These are phyloP conservation scores for Myxozyma melibiosi DNA, from an alignment of 805 yeast genomes.

Conservation along the genomic window DNA sequence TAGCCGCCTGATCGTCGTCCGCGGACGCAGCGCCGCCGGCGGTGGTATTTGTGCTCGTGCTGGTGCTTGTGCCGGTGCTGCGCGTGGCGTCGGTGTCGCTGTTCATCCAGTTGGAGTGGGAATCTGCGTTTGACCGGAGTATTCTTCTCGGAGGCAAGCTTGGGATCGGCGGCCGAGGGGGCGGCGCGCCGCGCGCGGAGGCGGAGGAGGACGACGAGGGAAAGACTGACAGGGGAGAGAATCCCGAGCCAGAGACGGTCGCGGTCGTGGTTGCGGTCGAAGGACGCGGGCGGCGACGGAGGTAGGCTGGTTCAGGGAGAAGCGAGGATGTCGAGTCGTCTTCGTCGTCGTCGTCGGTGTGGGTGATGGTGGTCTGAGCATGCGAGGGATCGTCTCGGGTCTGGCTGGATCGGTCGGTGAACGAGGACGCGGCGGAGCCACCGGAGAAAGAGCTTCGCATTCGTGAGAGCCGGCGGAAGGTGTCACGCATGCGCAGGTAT, in stretches of 20 bases:
- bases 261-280: constrained; percentile 18
- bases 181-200: too few species aligned
- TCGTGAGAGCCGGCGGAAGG: constrained; percentile 21
- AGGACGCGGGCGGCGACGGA: constrained; percentile 30
- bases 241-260: constrained; percentile 9
- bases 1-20: constrained; percentile 46
- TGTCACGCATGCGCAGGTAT: constrained; percentile 14
- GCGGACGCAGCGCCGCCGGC: neutral
- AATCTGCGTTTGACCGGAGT: neutral
- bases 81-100: constrained; percentile 29
- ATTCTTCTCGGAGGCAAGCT: constrained; percentile 5
- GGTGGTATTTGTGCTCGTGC: constrained; percentile 5
- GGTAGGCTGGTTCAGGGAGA: constrained; percentile 29
- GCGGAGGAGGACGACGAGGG: constrained; percentile 10
- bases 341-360: neutral
- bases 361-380: neutral
- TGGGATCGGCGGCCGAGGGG: neutral
- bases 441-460: constrained; percentile 17
- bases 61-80: constrained; percentile 18
- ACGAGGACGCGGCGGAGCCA: neutral
- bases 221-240: constrained; percentile 7
- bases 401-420: neutral
- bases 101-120: neutral
- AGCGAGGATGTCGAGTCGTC: constrained; percentile 9
- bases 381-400: neutral